phyloP scores from a whole-genome alignment of 257 asterid species.

The Solanum commersonii region DNA sequence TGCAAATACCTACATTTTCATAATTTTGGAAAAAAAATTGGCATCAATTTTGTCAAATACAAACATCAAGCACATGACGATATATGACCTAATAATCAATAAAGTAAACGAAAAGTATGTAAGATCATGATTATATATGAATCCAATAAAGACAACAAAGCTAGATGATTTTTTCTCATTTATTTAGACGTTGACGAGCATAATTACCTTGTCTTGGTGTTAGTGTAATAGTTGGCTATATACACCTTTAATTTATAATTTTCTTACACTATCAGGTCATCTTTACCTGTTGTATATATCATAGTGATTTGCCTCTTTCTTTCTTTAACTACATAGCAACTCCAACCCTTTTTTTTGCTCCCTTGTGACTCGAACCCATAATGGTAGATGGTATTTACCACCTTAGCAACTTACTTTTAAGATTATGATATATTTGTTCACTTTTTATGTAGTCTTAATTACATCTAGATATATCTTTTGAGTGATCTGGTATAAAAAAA shows the following conservation, averaged over 20 bases:
- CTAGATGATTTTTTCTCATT: no score
- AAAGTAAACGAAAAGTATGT: neutral
- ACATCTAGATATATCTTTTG: no score
- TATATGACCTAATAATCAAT: neutral
- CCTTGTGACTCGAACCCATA: fast-evolving
- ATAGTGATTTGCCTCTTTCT: neutral
- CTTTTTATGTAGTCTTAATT: no score
- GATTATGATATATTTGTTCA: no score
- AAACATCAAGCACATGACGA: neutral
- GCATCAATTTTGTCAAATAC: neutral
- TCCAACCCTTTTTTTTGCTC: fast-evolving
- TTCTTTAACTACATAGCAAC: neutral
- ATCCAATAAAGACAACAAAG: neutral
- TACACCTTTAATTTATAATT: neutral
- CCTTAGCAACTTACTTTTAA: neutral
- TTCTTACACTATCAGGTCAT: neutral
- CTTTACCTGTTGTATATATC: neutral
- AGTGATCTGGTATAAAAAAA: no score
- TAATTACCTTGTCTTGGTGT: no score
- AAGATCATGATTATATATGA: neutral
- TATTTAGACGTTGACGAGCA: fast-evolving
- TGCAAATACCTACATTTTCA: slow-evolving; percentile 40
- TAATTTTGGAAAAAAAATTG: neutral
- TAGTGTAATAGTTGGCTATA: neutral
- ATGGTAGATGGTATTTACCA: neutral